Evolutionary conservation across 176 grass and related monocot genomes (phyloP).

Genomic region (maize (Zea mays)): Zm-B73-REFERENCE-NAM-5.0 NC_050102.1:49225001-49225500

Average conservation of each 20-base stretch:
- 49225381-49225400: constrained; percentile 14
- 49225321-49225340: not conserved
- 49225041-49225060: no score
- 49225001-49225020: no score
- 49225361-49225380: constrained; percentile 10
- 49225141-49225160: no score
- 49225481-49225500: constrained; percentile 75
- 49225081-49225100: no score
- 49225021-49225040: no score
- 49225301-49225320: not conserved
- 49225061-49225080: no score
- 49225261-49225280: not conserved
- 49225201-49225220: constrained; percentile 6
- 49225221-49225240: not conserved
- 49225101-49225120: no score
- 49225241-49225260: not conserved
- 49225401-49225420: constrained; percentile 99
- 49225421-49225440: constrained; percentile 92
- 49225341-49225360: constrained; percentile 3
- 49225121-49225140: no score
- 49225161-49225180: not conserved
- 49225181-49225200: constrained; percentile 2
- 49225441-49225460: constrained; percentile 90
- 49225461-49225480: constrained; percentile 90
- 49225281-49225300: not conserved